Evolutionary conservation across 345 rosid genomes (phyloP), one percentile per base, ranked within the genome.

Genomic region (Salix exigua): DNA sequence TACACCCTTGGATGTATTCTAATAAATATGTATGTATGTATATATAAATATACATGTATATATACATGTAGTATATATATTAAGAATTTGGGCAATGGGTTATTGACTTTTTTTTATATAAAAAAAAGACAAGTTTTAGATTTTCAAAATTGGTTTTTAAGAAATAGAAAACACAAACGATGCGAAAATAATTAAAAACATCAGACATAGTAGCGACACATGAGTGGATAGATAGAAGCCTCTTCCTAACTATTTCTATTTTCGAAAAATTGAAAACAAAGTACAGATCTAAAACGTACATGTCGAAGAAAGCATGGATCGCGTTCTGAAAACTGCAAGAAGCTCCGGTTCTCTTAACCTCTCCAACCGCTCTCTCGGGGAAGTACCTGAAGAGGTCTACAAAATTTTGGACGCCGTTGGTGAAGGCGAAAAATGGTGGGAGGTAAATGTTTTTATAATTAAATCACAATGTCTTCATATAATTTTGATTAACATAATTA

Each of bases 341-440:
- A 72, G 92, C 50, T 90, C 97, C 25, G 97, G 99, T 73, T 91
- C 99, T 70, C 96, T 95, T 75, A 95, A 93, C 83, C 89, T 93
- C 53, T 95, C 99, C 31, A 93, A 95, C 83, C 96, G 97, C 61
- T 89, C 93, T 80, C 97, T 93, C 86, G 90, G 97, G 73, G 90
- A 92, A 13, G 97, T 95, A 35, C 99, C 99, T 2, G 71, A 76
- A 53, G 90, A 91, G 86, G 90, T 95, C 4, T 95, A 95, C 75
- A 85, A 78, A 76, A 84, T 74, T 73, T 75, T 84, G 62, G 94
- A 92, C 58, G 79, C 93, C 1, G 87, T 78, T 9, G 93, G 96
- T 26, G 95, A 90, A 58, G 94, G 89, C 21, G 97, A 90, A 70
- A 95, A 92, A 75, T 95, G 99, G 96, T 93, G 99, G 97, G 99